phyloP scores from a whole-genome alignment of 2,329 filamentous ascomycete genomes.

The Teratosphaeria gauchensis region DNA sequence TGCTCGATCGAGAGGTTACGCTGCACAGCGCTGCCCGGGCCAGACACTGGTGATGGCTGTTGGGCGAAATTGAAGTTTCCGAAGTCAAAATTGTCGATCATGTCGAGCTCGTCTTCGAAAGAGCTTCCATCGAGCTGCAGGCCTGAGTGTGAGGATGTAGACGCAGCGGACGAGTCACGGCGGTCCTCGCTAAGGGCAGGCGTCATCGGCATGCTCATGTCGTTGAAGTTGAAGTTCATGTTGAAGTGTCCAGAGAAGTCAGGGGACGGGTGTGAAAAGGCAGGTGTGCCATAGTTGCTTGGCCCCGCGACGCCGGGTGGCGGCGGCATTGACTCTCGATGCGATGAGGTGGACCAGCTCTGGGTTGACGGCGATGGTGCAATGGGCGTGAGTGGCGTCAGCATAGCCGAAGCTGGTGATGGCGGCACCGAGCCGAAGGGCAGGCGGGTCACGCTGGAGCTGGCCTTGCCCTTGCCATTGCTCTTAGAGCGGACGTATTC shows the following conservation, averaged over 20 bases:
- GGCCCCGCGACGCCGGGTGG: slow-evolving; percentile 19
- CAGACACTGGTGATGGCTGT: slow-evolving; percentile 17
- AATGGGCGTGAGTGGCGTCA: slow-evolving; percentile 26
- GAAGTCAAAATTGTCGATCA: slow-evolving; percentile 48
- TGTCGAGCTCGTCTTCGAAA: slow-evolving; percentile 27
- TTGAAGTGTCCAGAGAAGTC: slow-evolving; percentile 28
- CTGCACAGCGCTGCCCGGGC: slow-evolving; percentile 7
- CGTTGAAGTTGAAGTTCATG: slow-evolving; percentile 26
- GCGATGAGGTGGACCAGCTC: slow-evolving; percentile 21
- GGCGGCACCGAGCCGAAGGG: slow-evolving; percentile 54
- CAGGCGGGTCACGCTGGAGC: slow-evolving; percentile 40
- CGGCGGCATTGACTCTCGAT: slow-evolving; percentile 23
- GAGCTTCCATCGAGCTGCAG: slow-evolving; percentile 28
- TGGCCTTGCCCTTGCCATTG: slow-evolving; percentile 60
- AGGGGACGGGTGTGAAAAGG: slow-evolving; percentile 19
- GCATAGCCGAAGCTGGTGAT: slow-evolving; percentile 44
- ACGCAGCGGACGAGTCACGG: slow-evolving; percentile 13
- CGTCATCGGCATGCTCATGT: slow-evolving; percentile 15
- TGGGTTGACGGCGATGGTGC: slow-evolving; percentile 33
- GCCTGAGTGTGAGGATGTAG: slow-evolving; percentile 31
- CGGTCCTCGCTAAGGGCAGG: slow-evolving; percentile 27
- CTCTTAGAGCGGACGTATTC: slow-evolving; percentile 86
- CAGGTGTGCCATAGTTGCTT: slow-evolving; percentile 19
- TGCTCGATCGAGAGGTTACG: slow-evolving; percentile 29
- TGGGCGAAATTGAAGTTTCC: slow-evolving; percentile 32